A percentile compares a stretch with the other conserved stretches of the same genome.
Conservation (phyloP, 371 early-diverging fungal genomes). For the Mortierella sp. region DNA sequence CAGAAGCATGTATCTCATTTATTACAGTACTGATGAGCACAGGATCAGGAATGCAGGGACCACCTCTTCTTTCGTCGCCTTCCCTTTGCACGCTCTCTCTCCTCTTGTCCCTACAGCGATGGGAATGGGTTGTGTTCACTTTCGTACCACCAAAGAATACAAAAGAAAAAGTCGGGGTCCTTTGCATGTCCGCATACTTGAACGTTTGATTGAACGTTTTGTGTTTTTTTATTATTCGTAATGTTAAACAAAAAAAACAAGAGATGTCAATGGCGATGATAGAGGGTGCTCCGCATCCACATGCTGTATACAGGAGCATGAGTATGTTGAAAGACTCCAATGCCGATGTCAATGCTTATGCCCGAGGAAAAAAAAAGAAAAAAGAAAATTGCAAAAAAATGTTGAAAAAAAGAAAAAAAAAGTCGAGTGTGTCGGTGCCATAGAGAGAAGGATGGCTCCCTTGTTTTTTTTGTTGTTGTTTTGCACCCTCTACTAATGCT, state of each 20-base stretch:
- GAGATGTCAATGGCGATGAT: not conserved
- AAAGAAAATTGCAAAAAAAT: conserved; percentile 12
- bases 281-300: not conserved
- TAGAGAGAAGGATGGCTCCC: not conserved
- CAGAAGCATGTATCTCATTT: not conserved
- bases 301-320: not conserved
- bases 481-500: not conserved
- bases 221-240: not conserved
- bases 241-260: not conserved
- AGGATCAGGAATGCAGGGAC: conserved; percentile 27
- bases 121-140: conserved; percentile 11
- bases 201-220: not conserved
- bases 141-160: not conserved
- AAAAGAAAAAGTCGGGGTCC: not conserved
- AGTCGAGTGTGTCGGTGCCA: not conserved
- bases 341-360: conserved; percentile 2
- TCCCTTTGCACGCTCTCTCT: not conserved
- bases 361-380: conserved; percentile 11
- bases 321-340: not conserved
- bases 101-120: not conserved
- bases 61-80: not conserved
- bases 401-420: not conserved
- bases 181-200: not conserved
- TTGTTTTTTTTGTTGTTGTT: not conserved
- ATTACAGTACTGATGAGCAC: not conserved